Evolutionary conservation across 2,329 filamentous ascomycete genomes (phyloP).

Genomic region (Aaosphaeria pasadenensis): DNA sequence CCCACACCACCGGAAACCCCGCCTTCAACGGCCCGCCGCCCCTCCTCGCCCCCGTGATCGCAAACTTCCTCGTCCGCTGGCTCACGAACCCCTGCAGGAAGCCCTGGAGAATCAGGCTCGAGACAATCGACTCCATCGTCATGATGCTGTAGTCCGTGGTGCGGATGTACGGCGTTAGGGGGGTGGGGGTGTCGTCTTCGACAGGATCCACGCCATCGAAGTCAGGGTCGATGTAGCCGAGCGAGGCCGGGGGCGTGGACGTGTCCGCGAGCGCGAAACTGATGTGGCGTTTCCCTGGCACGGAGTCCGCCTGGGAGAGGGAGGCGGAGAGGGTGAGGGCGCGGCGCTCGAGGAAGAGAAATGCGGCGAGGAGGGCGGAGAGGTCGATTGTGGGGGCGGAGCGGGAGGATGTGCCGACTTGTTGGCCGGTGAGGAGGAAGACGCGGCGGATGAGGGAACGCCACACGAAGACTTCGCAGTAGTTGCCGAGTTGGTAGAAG

Average conservation of each 20-base stretch:
- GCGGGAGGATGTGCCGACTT: conserved; percentile 54
- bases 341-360: conserved; percentile 62
- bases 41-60: conserved; percentile 71
- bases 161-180: conserved; percentile 23
- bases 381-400: conserved; percentile 75
- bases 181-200: not conserved
- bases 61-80: conserved; percentile 72
- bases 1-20: conserved; percentile 74
- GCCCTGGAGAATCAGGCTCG: conserved; percentile 75
- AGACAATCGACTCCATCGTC: conserved; percentile 75
- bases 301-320: conserved; percentile 23
- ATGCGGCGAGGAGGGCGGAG: conserved; percentile 62
- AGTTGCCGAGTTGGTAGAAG: conserved; percentile 70
- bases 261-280: conserved; percentile 48
- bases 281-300: conserved; percentile 39
- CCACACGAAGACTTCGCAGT: conserved; percentile 81
- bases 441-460: conserved; percentile 73
- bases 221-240: conserved; percentile 44
- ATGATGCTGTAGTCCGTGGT: conserved; percentile 48
- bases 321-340: conserved; percentile 21
- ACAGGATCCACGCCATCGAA: conserved; percentile 36
- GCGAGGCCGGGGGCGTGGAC: conserved; percentile 43
- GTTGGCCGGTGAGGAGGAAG: conserved; percentile 75
- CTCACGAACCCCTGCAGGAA: conserved; percentile 82
- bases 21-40: conserved; percentile 56